phyloP scores from a whole-genome alignment of 176 grass and related monocot species.

The Raddia distichophylla region DNA sequence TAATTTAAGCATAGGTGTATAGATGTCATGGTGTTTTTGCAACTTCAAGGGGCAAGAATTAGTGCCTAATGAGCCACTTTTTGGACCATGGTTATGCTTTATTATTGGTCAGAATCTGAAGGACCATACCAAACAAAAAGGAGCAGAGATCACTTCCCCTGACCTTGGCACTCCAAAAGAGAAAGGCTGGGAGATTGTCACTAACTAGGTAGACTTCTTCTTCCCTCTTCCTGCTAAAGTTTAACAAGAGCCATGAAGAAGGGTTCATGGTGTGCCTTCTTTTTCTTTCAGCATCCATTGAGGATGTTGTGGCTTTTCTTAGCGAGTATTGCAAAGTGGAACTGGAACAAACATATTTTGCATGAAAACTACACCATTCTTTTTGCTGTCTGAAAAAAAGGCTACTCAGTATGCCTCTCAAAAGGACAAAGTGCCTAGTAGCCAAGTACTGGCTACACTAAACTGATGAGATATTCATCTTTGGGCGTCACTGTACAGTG shows the following conservation, averaged over 20 bases:
- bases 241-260: constrained; percentile 9
- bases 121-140: constrained; percentile 35
- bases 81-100: constrained; percentile 19
- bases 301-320: constrained; percentile 6
- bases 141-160: constrained; percentile 32
- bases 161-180: constrained; percentile 10
- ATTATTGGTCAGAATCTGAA: constrained; percentile 33
- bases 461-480: neutral
- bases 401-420: neutral
- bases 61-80: constrained; percentile 7
- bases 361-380: constrained; percentile 20
- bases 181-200: constrained; percentile 23
- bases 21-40: constrained; percentile 1
- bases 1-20: constrained; percentile 9
- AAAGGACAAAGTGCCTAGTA: constrained; percentile 26
- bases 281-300: constrained; percentile 34
- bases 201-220: constrained; percentile 3
- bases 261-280: constrained; percentile 19
- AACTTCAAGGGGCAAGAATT: constrained; percentile 21
- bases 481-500: constrained; percentile 6
- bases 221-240: constrained; percentile 21
- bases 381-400: neutral
- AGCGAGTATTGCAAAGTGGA: constrained; percentile 26
- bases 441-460: neutral
- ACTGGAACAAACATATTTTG: constrained; percentile 6